Conservation (phyloP, 768 basidiomycete species). For the Collybia sordida region DNA sequence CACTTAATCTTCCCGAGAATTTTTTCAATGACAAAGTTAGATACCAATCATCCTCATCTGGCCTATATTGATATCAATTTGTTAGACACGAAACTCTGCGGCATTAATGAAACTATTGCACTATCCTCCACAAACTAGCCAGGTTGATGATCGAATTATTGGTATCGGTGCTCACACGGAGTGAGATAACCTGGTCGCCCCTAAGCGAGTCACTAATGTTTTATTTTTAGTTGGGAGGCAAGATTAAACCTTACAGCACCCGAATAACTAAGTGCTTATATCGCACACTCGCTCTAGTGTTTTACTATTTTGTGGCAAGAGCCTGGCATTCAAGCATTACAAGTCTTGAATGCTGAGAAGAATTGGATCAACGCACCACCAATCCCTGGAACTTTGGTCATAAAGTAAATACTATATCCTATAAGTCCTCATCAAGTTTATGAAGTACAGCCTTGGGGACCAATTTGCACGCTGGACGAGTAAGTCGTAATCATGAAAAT, state of each 20-base stretch:
- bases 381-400: constrained; percentile 78
- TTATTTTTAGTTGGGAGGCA: constrained; percentile 50
- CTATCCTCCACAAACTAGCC: constrained; percentile 64
- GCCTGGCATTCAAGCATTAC: constrained; percentile 69
- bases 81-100: constrained; percentile 72
- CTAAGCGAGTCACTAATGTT: background rate
- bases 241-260: background rate
- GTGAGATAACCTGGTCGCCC: constrained; percentile 31
- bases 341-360: constrained; percentile 75
- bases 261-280: background rate
- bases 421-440: background rate
- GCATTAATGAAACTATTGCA: constrained; percentile 79
- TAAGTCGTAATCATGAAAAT: constrained; percentile 28
- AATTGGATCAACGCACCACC: constrained; percentile 84
- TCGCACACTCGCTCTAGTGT: constrained; percentile 41
- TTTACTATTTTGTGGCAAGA: constrained; percentile 88
- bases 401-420: constrained; percentile 57
- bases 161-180: constrained; percentile 81
- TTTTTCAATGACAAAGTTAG: constrained; percentile 83
- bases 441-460: constrained; percentile 63
- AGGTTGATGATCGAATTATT: constrained; percentile 51
- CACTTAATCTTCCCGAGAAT: constrained; percentile 67
- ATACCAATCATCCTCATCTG: background rate
- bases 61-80: background rate
- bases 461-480: constrained; percentile 91